Conservation (phyloP, 768 basidiomycete genomes). For the Amanita phalloides region DNA sequence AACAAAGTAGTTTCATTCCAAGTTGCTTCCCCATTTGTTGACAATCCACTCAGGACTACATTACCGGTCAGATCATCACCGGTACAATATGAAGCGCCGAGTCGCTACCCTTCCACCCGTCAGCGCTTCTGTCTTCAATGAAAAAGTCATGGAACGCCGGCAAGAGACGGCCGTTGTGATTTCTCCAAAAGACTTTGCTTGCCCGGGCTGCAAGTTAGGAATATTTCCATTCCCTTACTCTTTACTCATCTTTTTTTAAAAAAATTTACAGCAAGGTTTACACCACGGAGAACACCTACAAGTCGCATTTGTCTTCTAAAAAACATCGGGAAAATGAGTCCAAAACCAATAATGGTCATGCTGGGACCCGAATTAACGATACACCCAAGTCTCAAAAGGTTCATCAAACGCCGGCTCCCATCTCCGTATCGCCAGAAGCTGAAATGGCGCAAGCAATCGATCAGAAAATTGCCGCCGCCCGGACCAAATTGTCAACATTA, state of each 20-base stretch:
- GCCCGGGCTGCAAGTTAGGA: slow-evolving; percentile 78
- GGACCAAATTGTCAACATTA: slow-evolving; percentile 45
- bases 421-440: slow-evolving; percentile 18
- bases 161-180: slow-evolving; percentile 64
- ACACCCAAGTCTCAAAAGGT: not conserved
- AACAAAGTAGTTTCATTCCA: slow-evolving; percentile 55
- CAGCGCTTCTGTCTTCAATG: slow-evolving; percentile 64
- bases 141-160: slow-evolving; percentile 76
- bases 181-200: slow-evolving; percentile 48
- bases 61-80: slow-evolving; percentile 90
- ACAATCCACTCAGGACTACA: slow-evolving; percentile 48
- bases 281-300: slow-evolving; percentile 80
- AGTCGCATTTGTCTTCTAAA: slow-evolving; percentile 80
- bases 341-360: slow-evolving; percentile 16
- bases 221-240: not conserved
- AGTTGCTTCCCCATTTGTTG: not conserved
- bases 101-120: slow-evolving; percentile 87
- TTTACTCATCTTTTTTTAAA: not conserved
- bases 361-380: not conserved
- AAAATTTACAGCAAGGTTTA: slow-evolving; percentile 72
- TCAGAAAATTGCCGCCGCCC: slow-evolving; percentile 63
- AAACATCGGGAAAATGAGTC: slow-evolving; percentile 77
- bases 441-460: slow-evolving; percentile 53
- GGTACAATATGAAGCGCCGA: slow-evolving; percentile 97
- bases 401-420: not conserved